Conservation (phyloP, 1,284 basidiomycete species). For the Ganoderma boninense region DNA sequence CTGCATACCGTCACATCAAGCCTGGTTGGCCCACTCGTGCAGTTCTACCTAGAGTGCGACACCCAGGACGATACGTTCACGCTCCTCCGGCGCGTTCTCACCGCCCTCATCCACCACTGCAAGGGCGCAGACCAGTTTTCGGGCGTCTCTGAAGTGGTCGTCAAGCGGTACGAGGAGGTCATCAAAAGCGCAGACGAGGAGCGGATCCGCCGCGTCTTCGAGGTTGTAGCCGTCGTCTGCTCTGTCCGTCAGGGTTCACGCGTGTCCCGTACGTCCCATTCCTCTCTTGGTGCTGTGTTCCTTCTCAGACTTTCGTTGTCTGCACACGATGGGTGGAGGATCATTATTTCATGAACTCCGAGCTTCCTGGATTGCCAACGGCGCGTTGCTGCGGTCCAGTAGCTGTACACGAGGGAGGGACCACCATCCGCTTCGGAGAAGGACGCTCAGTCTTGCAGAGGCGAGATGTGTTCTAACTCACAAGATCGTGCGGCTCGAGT, state of each 20-base stretch:
- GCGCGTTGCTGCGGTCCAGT: no score
- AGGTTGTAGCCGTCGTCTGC: constrained; percentile 58
- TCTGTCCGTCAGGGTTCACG: constrained; percentile 74
- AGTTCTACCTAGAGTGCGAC: constrained; percentile 57
- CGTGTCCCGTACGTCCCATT: constrained; percentile 56
- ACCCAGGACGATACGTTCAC: constrained; percentile 54
- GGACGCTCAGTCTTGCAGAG: no score
- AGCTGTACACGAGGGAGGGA: no score
- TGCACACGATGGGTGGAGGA: no score
- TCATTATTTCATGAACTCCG: no score
- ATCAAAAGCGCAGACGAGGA: constrained; percentile 35
- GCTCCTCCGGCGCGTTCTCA: constrained; percentile 75
- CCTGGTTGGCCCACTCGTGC: constrained; percentile 65
- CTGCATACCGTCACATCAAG: constrained; percentile 80
- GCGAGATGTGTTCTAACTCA: no score
- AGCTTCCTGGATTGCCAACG: no score
- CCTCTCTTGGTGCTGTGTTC: not conserved
- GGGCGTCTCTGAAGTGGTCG: constrained; percentile 63
- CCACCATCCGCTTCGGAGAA: no score
- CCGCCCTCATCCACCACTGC: constrained; percentile 84
- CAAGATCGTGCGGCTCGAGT: no score
- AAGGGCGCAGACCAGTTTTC: constrained; percentile 71
- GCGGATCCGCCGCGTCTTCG: constrained; percentile 50
- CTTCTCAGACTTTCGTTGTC: no score
- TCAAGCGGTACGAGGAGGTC: constrained; percentile 43